Evolutionary conservation across 768 basidiomycete genomes (phyloP), one percentile per base, ranked within the genome.

Genomic region (Cystobasidium onofrii): DNA sequence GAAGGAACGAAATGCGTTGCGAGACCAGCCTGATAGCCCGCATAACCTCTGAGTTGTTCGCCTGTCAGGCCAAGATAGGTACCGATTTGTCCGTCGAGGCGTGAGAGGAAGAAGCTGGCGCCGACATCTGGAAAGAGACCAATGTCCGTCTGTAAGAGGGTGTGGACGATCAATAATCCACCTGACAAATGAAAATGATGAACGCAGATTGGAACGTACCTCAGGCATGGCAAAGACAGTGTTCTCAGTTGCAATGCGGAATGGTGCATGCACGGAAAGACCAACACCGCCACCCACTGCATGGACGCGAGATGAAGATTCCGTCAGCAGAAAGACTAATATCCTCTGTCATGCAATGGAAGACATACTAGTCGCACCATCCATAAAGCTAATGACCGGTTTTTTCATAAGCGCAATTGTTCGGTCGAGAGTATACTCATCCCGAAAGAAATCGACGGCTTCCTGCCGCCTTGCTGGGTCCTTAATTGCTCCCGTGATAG

Each of bases 221-320:
- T 99, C 96, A 18, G 96, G 96, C 96, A 98, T 98, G 6, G 92
- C 89, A 80, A 97, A 90, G 0, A 86, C 73, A 0, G 94, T 96
- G 31, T 89, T 90, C 81, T 95, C 92, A 1, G 95, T 98, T 1
- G 94, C 94, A 71, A 99, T 86, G 74, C 96, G 86, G 82, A 98
- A 93, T 0, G 88, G 86, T 1, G 94, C 95, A 73, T 88, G 86
- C 13, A 88, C 86, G 44, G 87, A 84, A 61, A 99, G 87, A 44
- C 96, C 96, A 25, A 90, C 91, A 62, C 96, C 96, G 67, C 96
- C 96, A 57, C 96, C 96, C 89, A 97, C 92, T 96, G 75, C 17
- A 64, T 20, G 61, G 23, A 20, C 33, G n/a, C n/a, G n/a, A n/a
- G n/a, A 3, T 12, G 6, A 64, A 36, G 12, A 3, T 41, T 15